Base-by-base conservation (phyloP, 2,329 filamentous ascomycete species). In the Scedosporium minutisporum region DNA sequence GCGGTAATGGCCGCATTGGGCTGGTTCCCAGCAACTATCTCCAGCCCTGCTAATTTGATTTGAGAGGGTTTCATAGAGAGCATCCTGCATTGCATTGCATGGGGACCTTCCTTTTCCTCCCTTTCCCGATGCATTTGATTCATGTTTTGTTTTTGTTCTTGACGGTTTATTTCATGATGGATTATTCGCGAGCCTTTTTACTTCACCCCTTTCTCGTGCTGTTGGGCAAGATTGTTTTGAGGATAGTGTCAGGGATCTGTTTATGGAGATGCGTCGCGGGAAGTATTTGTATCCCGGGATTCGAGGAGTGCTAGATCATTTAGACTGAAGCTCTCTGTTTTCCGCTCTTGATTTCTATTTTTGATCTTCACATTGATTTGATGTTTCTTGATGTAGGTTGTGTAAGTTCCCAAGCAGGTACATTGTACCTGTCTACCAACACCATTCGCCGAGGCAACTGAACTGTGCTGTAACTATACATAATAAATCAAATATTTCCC, bases 21-120 rank as follows among this genome's bases (percentile, higher is more conserved):
- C 78, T 88, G 70, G 85, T 88, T 66, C 86, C 86, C 66, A 88
- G 86, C 73, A 88, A 88, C 71, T 88, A 88, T 68, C 77, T 88
- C 64, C 82, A 86, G 72, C 75, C 80, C 55, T 80, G 78, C 65
- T 82, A 70, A 71, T 57, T 55, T 51, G 12, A 29, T 29, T 29
- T 10, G n/a, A 38, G 44, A n/a, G 9, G 44, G 29, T 18, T 12
- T 38, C 4, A 14, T n/a, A 44, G 6, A 18, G 29, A 55, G 51
- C 7, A 23, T 23, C 21, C 12, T 55, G 51, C 18, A 27, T 55
- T 55, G 51, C 18, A 27, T 55, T 38, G 23, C 44, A 48, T 48
- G 44, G 18, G 18, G 44, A 18, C 18, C 16, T 18, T 48, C 4
- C 5, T 27, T 55, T 23, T 29, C 46, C 25, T 23, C 16, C 44